phyloP scores from a whole-genome alignment of 345 rosid genomes.

The Rhizophora apiculata region DNA sequence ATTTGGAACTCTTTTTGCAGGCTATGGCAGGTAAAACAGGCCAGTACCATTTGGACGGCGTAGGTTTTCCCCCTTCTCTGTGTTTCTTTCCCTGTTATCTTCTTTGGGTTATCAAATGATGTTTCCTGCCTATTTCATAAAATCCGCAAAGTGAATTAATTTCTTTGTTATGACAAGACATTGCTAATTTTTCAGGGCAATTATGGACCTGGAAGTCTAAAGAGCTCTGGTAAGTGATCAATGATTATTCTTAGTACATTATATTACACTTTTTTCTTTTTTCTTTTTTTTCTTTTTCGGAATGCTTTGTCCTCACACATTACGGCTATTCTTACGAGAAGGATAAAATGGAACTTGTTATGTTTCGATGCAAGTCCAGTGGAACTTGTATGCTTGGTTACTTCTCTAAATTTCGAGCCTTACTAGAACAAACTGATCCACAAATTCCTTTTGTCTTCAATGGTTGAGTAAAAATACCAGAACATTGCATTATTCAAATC shows the following conservation, averaged over 20 bases:
- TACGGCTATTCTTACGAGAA: too few species aligned
- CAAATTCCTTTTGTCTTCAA: too few species aligned
- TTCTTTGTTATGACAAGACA: neutral
- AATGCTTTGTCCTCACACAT: too few species aligned
- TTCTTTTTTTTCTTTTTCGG: too few species aligned
- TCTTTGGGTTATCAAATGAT: neutral
- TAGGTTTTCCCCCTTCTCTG: conserved; percentile 15
- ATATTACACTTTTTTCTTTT: too few species aligned
- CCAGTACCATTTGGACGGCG: conserved; percentile 37
- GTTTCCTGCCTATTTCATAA: neutral
- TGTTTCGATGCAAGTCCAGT: too few species aligned
- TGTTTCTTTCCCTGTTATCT: neutral
- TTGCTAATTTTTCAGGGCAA: conserved; percentile 23
- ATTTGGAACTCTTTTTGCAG: conserved; percentile 11
- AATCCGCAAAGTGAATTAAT: neutral
- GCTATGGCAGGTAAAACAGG: conserved; percentile 34
- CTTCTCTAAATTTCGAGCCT: too few species aligned
- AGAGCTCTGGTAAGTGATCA: conserved; percentile 37
- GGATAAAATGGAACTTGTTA: too few species aligned
- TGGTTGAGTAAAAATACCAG: too few species aligned
- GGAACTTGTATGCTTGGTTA: too few species aligned
- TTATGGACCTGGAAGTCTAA: conserved; percentile 50
- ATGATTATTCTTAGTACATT: neutral
- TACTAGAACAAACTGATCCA: too few species aligned
- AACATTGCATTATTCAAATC: too few species aligned